phyloP scores from a whole-genome alignment of 441 rosid genomes.

The Populus tomentosa region DNA sequence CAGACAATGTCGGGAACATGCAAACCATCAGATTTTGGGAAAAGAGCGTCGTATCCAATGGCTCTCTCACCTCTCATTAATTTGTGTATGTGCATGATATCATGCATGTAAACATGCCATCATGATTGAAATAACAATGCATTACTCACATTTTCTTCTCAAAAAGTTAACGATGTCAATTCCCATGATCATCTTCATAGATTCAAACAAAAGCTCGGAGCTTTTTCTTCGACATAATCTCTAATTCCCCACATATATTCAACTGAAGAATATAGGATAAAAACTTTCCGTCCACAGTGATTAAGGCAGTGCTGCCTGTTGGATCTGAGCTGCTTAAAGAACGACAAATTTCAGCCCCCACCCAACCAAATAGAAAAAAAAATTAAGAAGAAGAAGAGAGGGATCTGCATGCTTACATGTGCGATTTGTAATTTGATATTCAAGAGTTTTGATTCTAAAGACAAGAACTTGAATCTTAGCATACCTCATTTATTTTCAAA shows the following conservation, averaged over 20 bases:
- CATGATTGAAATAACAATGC: too few species aligned
- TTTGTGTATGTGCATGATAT: not conserved
- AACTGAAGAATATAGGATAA: not conserved
- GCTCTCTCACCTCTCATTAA: not conserved
- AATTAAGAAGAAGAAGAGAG: too few species aligned
- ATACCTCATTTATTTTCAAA: not conserved
- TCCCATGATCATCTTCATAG: constrained; percentile 14
- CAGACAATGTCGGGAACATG: constrained; percentile 88
- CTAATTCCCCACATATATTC: not conserved
- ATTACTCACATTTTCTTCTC: too few species aligned
- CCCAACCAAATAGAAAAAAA: not conserved
- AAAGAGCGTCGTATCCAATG: constrained; percentile 30
- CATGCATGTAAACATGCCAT: constrained; percentile 28
- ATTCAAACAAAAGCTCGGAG: constrained; percentile 7
- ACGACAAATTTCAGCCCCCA: not conserved
- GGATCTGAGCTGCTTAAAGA: not conserved
- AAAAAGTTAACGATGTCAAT: constrained; percentile 20
- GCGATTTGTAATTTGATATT: not conserved
- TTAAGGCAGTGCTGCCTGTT: not conserved
- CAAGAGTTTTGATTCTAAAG: not conserved
- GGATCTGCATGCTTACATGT: not conserved
- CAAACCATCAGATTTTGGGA: constrained; percentile 68
- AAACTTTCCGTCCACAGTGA: too few species aligned
- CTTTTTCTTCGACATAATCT: constrained; percentile 5
- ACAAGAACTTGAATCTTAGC: not conserved